Percentiles rank a stretch among this genome's conserved stretches.
Conservation (phyloP, 371 early-diverging fungal genomes). For the Mycotypha africana region DNA sequence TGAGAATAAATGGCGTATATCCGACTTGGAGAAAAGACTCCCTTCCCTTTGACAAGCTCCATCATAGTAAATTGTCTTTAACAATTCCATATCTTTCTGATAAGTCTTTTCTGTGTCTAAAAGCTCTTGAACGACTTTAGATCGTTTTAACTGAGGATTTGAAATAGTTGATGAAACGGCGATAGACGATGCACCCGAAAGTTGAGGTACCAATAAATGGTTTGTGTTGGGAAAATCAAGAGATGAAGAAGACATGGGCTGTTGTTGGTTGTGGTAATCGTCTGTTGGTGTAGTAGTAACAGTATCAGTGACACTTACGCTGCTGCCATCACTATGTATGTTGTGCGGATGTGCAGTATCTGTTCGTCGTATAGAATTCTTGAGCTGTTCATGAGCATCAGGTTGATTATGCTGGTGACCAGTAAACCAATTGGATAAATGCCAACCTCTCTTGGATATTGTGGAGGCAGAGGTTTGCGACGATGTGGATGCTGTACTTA, state of each 20-base stretch:
- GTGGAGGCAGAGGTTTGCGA: slow-evolving; percentile 15
- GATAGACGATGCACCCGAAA: too few relatives aligned
- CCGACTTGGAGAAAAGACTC: slow-evolving; percentile 35
- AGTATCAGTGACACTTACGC: background rate
- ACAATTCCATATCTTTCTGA: slow-evolving; percentile 63
- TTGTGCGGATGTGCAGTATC: too few relatives aligned
- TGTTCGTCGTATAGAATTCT: slow-evolving; percentile 11
- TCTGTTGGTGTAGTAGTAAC: too few relatives aligned
- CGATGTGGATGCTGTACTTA: slow-evolving; percentile 17
- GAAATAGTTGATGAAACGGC: too few relatives aligned
- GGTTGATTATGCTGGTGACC: slow-evolving; percentile 8
- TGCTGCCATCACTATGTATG: background rate
- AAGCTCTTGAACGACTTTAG: slow-evolving; percentile 58
- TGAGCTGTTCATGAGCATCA: slow-evolving; percentile 8
- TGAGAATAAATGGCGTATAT: slow-evolving; percentile 60
- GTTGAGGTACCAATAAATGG: too few relatives aligned
- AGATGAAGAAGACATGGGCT: too few relatives aligned
- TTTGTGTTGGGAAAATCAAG: too few relatives aligned
- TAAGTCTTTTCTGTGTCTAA: slow-evolving; percentile 65
- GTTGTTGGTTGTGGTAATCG: too few relatives aligned
- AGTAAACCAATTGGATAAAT: slow-evolving; percentile 18
- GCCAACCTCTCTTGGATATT: slow-evolving; percentile 16
- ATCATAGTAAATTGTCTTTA: slow-evolving; percentile 62
- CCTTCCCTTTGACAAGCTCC: slow-evolving; percentile 42
- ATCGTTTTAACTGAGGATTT: slow-evolving; percentile 30